These are phyloP conservation scores for Pythium angustatum DNA, from an alignment of 352 stramenopile genomes.

Conservation along the genomic window DNA sequence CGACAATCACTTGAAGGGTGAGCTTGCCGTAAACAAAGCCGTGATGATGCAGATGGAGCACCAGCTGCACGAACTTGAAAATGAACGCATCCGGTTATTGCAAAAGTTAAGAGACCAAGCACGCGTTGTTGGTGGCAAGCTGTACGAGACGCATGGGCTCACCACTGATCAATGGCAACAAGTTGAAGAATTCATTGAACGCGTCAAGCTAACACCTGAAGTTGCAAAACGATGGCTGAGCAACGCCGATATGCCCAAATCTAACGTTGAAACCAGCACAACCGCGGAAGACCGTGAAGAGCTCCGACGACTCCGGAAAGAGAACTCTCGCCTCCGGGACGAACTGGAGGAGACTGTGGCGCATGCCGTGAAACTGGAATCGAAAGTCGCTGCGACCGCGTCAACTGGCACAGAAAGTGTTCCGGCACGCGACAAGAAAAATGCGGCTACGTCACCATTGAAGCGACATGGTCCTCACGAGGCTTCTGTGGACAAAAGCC, in stretches of 20 bases:
- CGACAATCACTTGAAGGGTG: constrained; percentile 52
- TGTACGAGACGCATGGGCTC: constrained; percentile 60
- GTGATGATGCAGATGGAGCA: constrained; percentile 63
- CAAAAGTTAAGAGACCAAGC: constrained; percentile 64
- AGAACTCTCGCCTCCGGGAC: constrained; percentile 37
- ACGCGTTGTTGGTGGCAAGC: constrained; percentile 41
- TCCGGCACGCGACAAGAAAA: background rate
- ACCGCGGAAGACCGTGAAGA: constrained; percentile 29
- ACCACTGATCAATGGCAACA: constrained; percentile 54
- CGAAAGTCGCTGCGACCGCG: background rate
- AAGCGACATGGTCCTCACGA: background rate
- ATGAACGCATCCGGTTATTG: constrained; percentile 55
- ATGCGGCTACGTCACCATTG: constrained; percentile 4
- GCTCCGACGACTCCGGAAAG: constrained; percentile 38
- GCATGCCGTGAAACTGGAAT: background rate
- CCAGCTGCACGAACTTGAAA: constrained; percentile 64
- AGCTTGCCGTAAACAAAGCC: constrained; percentile 56
- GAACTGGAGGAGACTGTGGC: constrained; percentile 32
- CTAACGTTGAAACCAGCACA: constrained; percentile 23
- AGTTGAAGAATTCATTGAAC: constrained; percentile 72
- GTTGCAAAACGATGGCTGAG: constrained; percentile 46
- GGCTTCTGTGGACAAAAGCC: no score
- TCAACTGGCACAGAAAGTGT: background rate
- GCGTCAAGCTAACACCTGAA: constrained; percentile 58
- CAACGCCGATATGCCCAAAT: constrained; percentile 6